Evolutionary conservation across 139 green algal genomes (phyloP), one percentile per base, ranked within the genome.

Genomic region (Astrephomene gubernaculifera): DNA sequence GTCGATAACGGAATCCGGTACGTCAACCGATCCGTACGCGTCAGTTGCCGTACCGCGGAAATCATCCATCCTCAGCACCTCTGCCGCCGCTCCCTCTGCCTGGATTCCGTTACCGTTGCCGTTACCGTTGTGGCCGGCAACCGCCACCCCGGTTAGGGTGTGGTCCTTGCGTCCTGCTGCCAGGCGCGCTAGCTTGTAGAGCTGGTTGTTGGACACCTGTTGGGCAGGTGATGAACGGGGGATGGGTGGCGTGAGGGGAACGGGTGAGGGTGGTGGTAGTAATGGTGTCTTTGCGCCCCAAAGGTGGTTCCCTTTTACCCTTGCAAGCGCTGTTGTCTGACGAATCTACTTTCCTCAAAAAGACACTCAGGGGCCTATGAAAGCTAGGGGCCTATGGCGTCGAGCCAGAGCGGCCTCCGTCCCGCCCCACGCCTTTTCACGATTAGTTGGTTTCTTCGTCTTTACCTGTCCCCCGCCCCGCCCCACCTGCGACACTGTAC

Each of bases 1-100:
- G 68, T 97, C 91, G 2, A 97, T 86, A 8, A 98, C 92, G 21
- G 88, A 84, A 44, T 91, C 75, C 0, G 96, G 93, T 27, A 98
- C 94, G 44, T 90, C 86, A 54, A 97, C 94, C 0, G 82, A 36
- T 2, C 9, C 81, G 60, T 93, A 91, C 2, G 96, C 96, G 27
- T 79, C 57, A 17, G 70, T 35, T 14, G 90, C 87, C 0, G 87
- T 90, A 43, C 81, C 33, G 19, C 82, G 83, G 87, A 91, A 89
- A 86, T 91, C 86, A 1, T 92, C 85, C 57, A 90, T 80, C 6
- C 35, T 24, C 31, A 89, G 80, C 5, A 64, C 82, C 57, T 35
- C 54, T 6, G 36, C 12, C 5, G 35, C 22, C 49, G 14, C 49
- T 57, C 17, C 49, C 49, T 57, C 49, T 57, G 49, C 49, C 17